Evolutionary conservation across 1,139 yeast genomes (phyloP), one percentile per base, ranked within the genome.

Genomic region (Saccharomyces hybrid): DNA sequence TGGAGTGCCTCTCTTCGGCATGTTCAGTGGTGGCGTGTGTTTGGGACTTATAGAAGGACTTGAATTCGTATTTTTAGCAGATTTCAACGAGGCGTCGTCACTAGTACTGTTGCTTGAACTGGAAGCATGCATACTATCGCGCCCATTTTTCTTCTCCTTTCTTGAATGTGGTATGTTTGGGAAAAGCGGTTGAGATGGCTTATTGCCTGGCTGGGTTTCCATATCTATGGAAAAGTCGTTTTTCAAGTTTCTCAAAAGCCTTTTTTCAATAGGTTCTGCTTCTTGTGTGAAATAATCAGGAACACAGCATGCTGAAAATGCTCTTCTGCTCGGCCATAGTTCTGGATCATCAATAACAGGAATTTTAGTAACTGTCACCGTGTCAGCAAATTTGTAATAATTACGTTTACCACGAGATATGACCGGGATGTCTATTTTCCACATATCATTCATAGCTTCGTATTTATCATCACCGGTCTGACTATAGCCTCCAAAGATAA

Each of bases 401-500:
- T 67, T 65, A 16, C 68, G 65, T 34, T 67, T 68, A 1, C 76
- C 76, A 24, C 68, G 62, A 24, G 69, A 67, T 14, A 67, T 63
- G 1, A 75, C 67, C 4, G 73, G 69, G 1, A 78, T 56, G 54
- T 77, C 79, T 32, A 77, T 67, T 58, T 71, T 74, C 82, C 82
- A 79, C 53, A 78, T 59, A 61, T 78, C 81, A 56, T 73, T 72
- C 60, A 77, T 64, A 1, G 80, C 74, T 42, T 72, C 69, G 56
- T 73, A 77, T 27, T 61, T 58, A 5, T 61, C 61, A 50, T 66
- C 66, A 16, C 62, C 61, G 1, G 64, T 58, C 34, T 65, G 66
- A 32, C 63, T 60, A 54, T 74, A 78, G 0, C 81, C 82, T 16
- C 80, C 81, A 72, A 75, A 74, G 3, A 77, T 70, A 49, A 73